These are phyloP conservation scores for Rhinocladiella mackenziei DNA, from an alignment of 2,329 filamentous ascomycete species.

Conservation along the genomic window DNA sequence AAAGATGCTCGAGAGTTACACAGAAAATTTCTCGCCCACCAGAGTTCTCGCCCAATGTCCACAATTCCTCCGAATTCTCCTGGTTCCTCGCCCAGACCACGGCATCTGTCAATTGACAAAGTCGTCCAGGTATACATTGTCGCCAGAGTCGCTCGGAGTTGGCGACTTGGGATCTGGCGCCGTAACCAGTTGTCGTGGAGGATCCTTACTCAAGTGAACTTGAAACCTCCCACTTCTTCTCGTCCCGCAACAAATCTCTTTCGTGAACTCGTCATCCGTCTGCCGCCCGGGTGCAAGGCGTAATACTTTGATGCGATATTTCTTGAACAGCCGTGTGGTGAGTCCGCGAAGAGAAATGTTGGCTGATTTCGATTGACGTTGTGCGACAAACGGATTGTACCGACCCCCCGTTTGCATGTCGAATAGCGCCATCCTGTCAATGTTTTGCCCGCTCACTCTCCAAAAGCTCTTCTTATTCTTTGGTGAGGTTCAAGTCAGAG, in stretches of 20 bases:
- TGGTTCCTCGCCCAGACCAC: slow-evolving; percentile 36
- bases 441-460: slow-evolving; percentile 19
- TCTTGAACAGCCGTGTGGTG: slow-evolving; percentile 26
- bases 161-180: slow-evolving; percentile 42
- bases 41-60: slow-evolving; percentile 39
- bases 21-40: no score
- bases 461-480: slow-evolving; percentile 22
- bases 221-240: slow-evolving; percentile 19
- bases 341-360: slow-evolving; percentile 43
- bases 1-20: no score
- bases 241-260: neutral
- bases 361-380: slow-evolving; percentile 47
- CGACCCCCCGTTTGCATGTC: slow-evolving; percentile 10
- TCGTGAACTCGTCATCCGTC: slow-evolving; percentile 7
- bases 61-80: slow-evolving; percentile 38
- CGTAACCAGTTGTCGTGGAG: slow-evolving; percentile 41
- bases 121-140: slow-evolving; percentile 34
- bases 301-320: slow-evolving; percentile 37
- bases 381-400: slow-evolving; percentile 39
- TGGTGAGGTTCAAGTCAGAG: slow-evolving; percentile 35
- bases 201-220: slow-evolving; percentile 41
- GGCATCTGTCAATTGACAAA: slow-evolving; percentile 34
- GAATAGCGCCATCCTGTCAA: slow-evolving; percentile 2
- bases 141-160: slow-evolving; percentile 9
- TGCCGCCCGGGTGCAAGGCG: slow-evolving; percentile 40